Base-by-base conservation (phyloP, 345 rosid species). In the Streptanthus diversifolius region DNA sequence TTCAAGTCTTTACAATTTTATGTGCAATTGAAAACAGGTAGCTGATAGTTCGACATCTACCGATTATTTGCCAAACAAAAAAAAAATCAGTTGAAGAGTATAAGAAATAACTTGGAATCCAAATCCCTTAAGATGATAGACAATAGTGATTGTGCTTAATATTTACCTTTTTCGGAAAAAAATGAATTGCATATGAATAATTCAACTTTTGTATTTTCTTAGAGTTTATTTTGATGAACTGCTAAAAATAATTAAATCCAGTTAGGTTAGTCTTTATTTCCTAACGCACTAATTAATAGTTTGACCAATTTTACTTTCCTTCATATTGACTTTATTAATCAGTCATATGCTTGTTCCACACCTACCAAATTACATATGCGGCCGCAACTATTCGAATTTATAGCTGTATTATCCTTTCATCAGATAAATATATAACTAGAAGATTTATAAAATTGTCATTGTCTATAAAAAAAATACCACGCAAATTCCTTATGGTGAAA, bases 321-420 rank as follows among this genome's bases (percentile, higher is more conserved):
- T 58, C 47, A 10, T 10, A 30, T 39, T 51, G 44, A 62, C 69
- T 54, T 40, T 18, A 37, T 60, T 24, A 27, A 49, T 37, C 35
- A 37, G 52, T 27, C 51, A 19, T 68, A 71, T 48, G 60, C 40
- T 60, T 48, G 33, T 71, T 71, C 43, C 36, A 40, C 43, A 62
- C 63, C 76, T 29, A 62, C 63, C 51, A 72, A 21, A 62, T 43
- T 52, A 52, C 24, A 14, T 60, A 41, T 41, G 61, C 55, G 33
- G 73, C 65, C 55, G 44, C 44, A 56, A 43, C 41, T 44, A 43
- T 69, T 69, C 24, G 10, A 56, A 19, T 19, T 30, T 43, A 11
- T 53, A 24, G 51, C 55, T 54, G 63, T 27, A 58, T 35, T 15
- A n/a, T 68, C 44, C 15, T 30, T 56, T 56, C n/a, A 33, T 14